These are phyloP conservation scores for Alloascoidea africana DNA, from an alignment of 805 yeast species.

Conservation along the genomic window DNA sequence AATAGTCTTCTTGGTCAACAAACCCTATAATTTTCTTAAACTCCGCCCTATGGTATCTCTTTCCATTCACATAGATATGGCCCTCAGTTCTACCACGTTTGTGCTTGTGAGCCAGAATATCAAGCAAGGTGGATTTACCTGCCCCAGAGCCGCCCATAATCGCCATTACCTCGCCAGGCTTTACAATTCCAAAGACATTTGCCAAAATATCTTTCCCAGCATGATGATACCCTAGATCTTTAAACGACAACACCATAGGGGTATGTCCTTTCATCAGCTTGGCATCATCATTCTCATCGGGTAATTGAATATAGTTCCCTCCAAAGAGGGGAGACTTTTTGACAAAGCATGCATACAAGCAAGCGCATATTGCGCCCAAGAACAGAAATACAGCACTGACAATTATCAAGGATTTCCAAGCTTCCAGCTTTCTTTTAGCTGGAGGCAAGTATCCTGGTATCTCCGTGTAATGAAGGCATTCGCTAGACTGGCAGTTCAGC, in stretches of 20 bases:
- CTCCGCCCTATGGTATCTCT: conserved; percentile 19
- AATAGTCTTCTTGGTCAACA: conserved; percentile 90
- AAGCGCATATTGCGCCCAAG: conserved; percentile 11
- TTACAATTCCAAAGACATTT: conserved; percentile 57
- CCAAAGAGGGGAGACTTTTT: conserved; percentile 51
- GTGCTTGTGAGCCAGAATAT: conserved; percentile 78
- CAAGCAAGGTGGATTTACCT: conserved; percentile 88
- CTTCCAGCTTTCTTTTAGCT: conserved; percentile 25
- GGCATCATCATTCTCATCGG: conserved; percentile 24
- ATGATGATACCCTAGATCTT: conserved; percentile 41
- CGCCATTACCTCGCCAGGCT: conserved; percentile 83
- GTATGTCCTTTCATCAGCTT: conserved; percentile 37
- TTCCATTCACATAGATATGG: conserved; percentile 63
- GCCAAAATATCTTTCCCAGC: conserved; percentile 37
- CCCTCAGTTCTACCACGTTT: conserved; percentile 65
- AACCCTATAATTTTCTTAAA: conserved; percentile 69
- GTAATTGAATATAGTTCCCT: conserved; percentile 11
- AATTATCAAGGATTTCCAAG: conserved; percentile 23
- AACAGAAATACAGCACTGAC: conserved; percentile 23
- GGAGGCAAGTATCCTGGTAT: conserved; percentile 84
- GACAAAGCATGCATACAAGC: conserved; percentile 27
- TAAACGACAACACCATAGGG: conserved; percentile 68
- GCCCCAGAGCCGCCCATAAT: conserved; percentile 99
- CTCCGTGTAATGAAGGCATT: conserved; percentile 84
- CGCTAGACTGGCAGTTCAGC: conserved; percentile 69